A percentile compares a stretch with the other conserved stretches of the same genome.
Conservation (phyloP, 495 filamentous ascomycete species). For the Xylaria bambusicola region DNA sequence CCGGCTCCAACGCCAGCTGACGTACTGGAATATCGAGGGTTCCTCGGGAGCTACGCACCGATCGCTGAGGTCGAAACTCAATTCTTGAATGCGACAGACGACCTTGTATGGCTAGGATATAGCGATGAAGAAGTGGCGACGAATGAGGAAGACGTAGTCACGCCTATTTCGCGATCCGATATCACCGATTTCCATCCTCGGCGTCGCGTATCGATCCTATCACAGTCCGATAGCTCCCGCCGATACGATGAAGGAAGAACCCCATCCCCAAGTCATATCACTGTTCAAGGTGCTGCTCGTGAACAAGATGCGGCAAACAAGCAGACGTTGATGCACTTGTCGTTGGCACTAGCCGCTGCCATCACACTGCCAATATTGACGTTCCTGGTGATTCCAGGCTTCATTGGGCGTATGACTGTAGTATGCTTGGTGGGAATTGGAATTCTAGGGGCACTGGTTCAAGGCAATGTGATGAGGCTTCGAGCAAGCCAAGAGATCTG, state of each 20-base stretch:
- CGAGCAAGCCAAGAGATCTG: constrained; percentile 33
- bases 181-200: constrained; percentile 17
- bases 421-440: constrained; percentile 41
- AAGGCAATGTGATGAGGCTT: constrained; percentile 30
- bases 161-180: constrained; percentile 25
- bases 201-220: constrained; percentile 22
- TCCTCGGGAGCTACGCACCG: constrained; percentile 62
- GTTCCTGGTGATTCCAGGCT: constrained; percentile 56
- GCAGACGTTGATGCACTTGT: constrained; percentile 36
- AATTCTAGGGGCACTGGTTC: constrained; percentile 33
- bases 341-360: constrained; percentile 55
- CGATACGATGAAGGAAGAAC: constrained; percentile 21
- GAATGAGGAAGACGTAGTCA: constrained; percentile 10
- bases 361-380: constrained; percentile 61
- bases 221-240: constrained; percentile 25
- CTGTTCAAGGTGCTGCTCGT: background rate
- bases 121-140: constrained; percentile 25
- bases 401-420: constrained; percentile 56
- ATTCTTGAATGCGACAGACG: constrained; percentile 66
- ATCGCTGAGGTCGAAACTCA: constrained; percentile 66
- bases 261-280: background rate
- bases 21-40: constrained; percentile 64
- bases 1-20: constrained; percentile 57
- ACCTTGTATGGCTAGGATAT: constrained; percentile 61
- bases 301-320: background rate